Conservation (phyloP, 306 rosid species). For the Myrica gale region DNA sequence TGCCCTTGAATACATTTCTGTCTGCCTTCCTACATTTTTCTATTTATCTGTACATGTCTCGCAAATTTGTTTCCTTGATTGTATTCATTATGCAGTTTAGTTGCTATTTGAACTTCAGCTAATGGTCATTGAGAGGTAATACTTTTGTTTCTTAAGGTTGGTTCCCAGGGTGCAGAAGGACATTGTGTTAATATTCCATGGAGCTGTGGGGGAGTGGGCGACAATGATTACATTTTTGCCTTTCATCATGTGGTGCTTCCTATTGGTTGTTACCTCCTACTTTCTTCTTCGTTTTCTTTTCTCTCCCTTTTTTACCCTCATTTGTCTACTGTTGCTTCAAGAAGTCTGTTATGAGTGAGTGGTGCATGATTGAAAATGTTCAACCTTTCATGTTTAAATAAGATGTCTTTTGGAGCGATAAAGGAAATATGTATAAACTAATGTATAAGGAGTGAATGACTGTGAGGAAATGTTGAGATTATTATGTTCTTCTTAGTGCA, state of each 20-base stretch:
- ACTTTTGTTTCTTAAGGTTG: conserved; percentile 59
- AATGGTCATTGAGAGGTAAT: conserved; percentile 16
- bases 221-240: conserved; percentile 85
- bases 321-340: too few species aligned
- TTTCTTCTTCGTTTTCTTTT: background rate
- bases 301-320: too few species aligned
- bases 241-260: conserved; percentile 90
- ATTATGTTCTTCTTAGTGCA: background rate
- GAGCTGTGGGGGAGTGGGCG: conserved; percentile 88
- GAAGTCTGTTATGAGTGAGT: too few species aligned
- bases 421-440: too few species aligned
- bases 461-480: too few species aligned
- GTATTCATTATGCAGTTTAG: conserved; percentile 10
- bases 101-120: conserved; percentile 24
- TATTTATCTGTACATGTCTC: background rate
- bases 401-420: background rate
- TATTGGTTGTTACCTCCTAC: conserved; percentile 57
- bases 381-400: background rate
- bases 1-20: background rate
- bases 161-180: conserved; percentile 94
- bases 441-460: too few species aligned
- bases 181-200: conserved; percentile 95
- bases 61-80: conserved; percentile 16
- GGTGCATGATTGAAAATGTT: background rate
- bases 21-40: background rate